Percentiles rank a stretch among this genome's conserved stretches.
Conservation (phyloP, 345 rosid genomes). For the Lepidium africanum region DNA sequence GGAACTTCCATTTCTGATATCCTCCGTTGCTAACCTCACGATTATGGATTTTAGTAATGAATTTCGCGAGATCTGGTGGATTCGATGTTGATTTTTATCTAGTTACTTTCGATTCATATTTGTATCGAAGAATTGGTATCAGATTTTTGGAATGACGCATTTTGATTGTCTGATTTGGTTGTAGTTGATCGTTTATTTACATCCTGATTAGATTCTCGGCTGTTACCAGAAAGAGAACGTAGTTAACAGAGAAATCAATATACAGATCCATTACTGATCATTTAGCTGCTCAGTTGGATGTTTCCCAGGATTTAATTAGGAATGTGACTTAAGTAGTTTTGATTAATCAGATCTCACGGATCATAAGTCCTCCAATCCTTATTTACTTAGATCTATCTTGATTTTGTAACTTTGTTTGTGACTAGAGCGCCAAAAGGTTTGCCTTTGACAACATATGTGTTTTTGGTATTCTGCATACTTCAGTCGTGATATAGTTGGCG, state of each 20-base stretch:
- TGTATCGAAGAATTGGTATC: not conserved
- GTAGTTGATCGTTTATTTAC: conserved; percentile 1
- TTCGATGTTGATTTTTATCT: not conserved
- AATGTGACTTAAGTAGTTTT: not conserved
- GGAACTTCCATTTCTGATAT: conserved; percentile 6
- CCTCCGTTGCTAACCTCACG: not conserved
- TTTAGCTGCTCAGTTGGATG: not conserved
- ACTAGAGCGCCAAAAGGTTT: not conserved
- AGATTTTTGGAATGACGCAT: conserved; percentile 6
- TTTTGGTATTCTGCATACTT: not conserved
- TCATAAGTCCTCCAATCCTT: not conserved
- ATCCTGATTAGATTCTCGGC: not conserved
- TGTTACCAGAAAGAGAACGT: not conserved
- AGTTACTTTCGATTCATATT: not conserved
- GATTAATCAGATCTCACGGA: conserved; percentile 9
- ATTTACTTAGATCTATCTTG: conserved; percentile 1
- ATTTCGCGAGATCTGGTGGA: conserved; percentile 26
- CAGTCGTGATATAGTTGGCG: not conserved
- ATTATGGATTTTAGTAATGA: not conserved
- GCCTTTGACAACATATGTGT: not conserved
- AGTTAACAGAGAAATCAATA: not conserved
- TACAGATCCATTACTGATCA: conserved; percentile 6
- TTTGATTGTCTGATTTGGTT: conserved; percentile 4
- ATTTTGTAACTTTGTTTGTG: not conserved
- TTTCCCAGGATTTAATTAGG: not conserved